These are phyloP conservation scores for Phytophthora cactorum DNA, from an alignment of 352 stramenopile species.

Conservation along the genomic window DNA sequence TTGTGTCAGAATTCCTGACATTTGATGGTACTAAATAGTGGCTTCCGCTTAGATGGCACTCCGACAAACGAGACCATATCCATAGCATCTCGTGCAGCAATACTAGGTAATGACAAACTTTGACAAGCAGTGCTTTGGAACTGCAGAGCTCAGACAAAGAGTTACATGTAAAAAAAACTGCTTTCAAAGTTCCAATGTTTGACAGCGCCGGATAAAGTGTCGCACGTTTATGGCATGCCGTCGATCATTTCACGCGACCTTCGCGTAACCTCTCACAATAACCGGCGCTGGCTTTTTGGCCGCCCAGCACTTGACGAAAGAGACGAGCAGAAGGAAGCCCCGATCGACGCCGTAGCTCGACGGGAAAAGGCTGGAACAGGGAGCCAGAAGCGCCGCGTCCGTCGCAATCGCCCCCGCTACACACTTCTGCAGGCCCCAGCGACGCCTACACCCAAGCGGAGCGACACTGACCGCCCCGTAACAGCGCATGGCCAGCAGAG, in stretches of 20 bases:
- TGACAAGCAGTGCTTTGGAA: too few relatives aligned
- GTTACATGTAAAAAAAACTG: neutral
- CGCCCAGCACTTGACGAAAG: slow-evolving; percentile 33
- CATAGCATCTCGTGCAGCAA: too few relatives aligned
- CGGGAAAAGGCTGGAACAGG: slow-evolving; percentile 8
- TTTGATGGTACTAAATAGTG: too few relatives aligned
- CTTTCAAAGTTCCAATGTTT: neutral
- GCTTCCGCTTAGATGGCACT: too few relatives aligned
- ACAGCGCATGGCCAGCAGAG: slow-evolving; percentile 28
- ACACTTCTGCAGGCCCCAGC: slow-evolving; percentile 10
- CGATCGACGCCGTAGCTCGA: slow-evolving; percentile 6
- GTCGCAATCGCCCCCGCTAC: neutral
- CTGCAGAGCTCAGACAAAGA: too few relatives aligned
- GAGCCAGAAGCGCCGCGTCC: neutral
- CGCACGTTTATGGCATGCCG: slow-evolving; percentile 8
- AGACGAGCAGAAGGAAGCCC: slow-evolving; percentile 33
- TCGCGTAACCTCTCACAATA: slow-evolving; percentile 10
- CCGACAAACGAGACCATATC: too few relatives aligned
- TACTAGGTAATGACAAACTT: neutral
- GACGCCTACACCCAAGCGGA: neutral
- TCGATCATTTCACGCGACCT: slow-evolving; percentile 4
- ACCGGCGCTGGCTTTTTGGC: slow-evolving; percentile 32
- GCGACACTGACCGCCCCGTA: neutral
- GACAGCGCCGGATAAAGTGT: slow-evolving; percentile 8
- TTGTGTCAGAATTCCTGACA: too few relatives aligned